Base-by-base conservation (phyloP, 2,329 filamentous ascomycete species). In the Alternaria infectoria region DNA sequence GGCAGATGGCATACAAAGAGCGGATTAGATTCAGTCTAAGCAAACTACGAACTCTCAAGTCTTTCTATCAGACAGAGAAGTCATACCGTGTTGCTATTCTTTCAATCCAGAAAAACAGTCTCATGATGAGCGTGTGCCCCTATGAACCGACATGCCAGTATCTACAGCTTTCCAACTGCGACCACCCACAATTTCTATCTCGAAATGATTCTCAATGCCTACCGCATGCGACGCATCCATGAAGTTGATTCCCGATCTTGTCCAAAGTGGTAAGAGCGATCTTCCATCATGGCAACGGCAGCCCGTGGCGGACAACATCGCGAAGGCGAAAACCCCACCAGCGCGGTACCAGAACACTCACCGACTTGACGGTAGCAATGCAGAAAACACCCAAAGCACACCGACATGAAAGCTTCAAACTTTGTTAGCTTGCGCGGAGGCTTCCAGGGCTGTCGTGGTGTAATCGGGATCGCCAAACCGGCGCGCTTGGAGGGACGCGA, bases 1-100 rank as follows among this genome's bases (percentile, higher is more conserved):
- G 82, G 76, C 77, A 47, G 83, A 85, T 69, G 77, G 77, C 59
- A 81, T 65, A 17, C 61, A 67, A 40, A 54, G 58, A 30, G 40
- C 44, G 13, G 62, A 67, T 47, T 67, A 51, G 44, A 9, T 19
- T 13, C 13, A 25, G 5, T 25, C 5, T 40, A 15, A 15, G 15
- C n/a, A 40, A n/a, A 11, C 36, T 9, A 40, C 4, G 36, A 40
- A 40, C 36, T 3, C 8, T n/a, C 32, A 40, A 15, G 32, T n/a
- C 8, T 9, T 9, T 40, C n/a, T 9, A 40, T 40, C 15, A 40
- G n/a, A 40, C 4, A 40, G n/a, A 40, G n/a, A 40, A 5, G n/a
- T 40, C 36, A 40, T 40, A 40, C n/a, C 15, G 36, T 40, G 30
- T 21, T 32, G 28, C 13, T 52, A 10, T 15, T 23, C 15, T 49